phyloP scores from a whole-genome alignment of 225 moss, liverwort and hornwort genomes.

The Marchantia polymorpha region DNA sequence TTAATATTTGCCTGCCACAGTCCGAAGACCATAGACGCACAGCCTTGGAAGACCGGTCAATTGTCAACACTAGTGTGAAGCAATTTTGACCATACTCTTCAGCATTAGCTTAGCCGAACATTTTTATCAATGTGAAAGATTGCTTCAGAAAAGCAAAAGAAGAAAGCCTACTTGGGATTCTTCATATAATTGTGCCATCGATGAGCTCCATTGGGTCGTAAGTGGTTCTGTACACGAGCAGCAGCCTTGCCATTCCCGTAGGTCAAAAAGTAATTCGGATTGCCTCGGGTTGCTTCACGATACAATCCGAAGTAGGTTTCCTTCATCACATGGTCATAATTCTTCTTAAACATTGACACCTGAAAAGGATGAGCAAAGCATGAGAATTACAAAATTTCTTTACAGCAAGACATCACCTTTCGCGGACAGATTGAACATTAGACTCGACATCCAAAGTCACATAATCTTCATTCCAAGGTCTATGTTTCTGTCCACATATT shows the following conservation, averaged over 20 bases:
- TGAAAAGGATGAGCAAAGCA: constrained; percentile 16
- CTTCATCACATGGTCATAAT: constrained; percentile 95
- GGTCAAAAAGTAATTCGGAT: constrained; percentile 96
- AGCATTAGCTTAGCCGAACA: neutral
- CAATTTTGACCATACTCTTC: neutral
- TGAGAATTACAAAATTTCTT: neutral
- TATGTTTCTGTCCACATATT: neutral
- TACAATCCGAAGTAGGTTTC: constrained; percentile 97
- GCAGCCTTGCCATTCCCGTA: constrained; percentile 99
- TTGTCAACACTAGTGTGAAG: too few relatives aligned
- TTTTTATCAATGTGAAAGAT: neutral
- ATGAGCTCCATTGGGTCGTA: constrained; percentile 99
- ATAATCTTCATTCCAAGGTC: neutral
- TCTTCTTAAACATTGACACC: constrained; percentile 99
- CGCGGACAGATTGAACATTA: neutral
- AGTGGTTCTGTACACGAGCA: constrained; percentile 80
- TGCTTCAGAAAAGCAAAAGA: neutral
- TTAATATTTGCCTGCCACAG: neutral
- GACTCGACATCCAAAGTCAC: neutral
- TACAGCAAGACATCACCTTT: neutral
- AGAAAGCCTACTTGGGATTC: constrained; percentile 67
- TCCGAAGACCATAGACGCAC: too few relatives aligned
- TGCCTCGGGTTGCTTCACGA: constrained; percentile 93
- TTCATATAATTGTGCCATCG: constrained; percentile 99
- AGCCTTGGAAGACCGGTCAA: too few relatives aligned